A percentile compares a stretch with the other conserved stretches of the same genome.
phyloP scores from a whole-genome alignment of 257 asterid species.

The Linaria vulgaris region DNA sequence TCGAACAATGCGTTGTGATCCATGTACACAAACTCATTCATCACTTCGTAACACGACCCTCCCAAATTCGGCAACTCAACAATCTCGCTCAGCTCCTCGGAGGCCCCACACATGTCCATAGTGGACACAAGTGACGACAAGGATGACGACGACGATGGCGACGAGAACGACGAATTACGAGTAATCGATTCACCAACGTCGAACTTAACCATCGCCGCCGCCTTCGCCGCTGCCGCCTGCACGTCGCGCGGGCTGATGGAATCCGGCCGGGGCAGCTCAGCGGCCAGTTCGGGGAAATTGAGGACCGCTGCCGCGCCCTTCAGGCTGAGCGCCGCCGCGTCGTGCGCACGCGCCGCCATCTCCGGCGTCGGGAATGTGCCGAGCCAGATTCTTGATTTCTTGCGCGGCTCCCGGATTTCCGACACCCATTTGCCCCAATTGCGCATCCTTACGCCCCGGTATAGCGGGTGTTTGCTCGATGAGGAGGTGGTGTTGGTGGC shows the following conservation, averaged over 20 bases:
- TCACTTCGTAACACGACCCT: conserved; percentile 32
- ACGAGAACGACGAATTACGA: too few species aligned
- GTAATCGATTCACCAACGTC: too few species aligned
- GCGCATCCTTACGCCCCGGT: conserved; percentile 84
- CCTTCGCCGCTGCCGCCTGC: conserved; percentile 83
- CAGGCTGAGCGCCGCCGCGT: conserved; percentile 76
- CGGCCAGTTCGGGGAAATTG: conserved; percentile 65
- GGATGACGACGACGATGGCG: conserved; percentile 27
- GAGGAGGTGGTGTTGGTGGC: conserved; percentile 38
- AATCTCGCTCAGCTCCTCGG: conserved; percentile 67
- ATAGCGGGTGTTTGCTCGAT: conserved; percentile 60
- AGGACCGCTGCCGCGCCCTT: conserved; percentile 72
- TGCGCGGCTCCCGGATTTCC: conserved; percentile 80
- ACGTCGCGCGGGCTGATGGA: conserved; percentile 71
- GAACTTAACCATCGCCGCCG: conserved; percentile 74
- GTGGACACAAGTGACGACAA: conserved; percentile 43
- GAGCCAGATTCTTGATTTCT: conserved; percentile 82
- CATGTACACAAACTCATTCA: conserved; percentile 43
- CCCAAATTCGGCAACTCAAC: conserved; percentile 74
- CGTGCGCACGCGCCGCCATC: conserved; percentile 97
- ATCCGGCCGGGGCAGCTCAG: conserved; percentile 56
- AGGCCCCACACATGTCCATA: conserved; percentile 33
- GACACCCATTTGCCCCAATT: conserved; percentile 96
- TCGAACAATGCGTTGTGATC: conserved; percentile 37
- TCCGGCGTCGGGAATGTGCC: conserved; percentile 82